Base-by-base conservation (phyloP, 2,329 filamentous ascomycete genomes). In the Penicillium sp. region DNA sequence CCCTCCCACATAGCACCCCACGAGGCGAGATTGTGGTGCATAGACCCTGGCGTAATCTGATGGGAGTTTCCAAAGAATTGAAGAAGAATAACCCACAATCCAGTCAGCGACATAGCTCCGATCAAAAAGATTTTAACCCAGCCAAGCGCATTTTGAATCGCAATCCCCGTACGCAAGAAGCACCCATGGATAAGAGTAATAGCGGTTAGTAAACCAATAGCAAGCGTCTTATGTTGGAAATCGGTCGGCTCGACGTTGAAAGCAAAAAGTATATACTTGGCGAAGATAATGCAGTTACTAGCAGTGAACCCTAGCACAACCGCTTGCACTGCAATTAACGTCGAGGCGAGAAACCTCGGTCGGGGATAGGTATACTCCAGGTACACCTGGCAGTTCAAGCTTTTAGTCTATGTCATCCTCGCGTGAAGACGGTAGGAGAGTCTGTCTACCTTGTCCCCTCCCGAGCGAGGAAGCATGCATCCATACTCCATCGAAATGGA, bases 211-310 rank as follows among this genome's bases (percentile, higher is more conserved):
- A 88, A 68, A 0, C 74, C 80, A 0, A 83, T 76, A 0, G 84
- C 84, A 7, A 89, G 72, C 0, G 72, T 62, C 61, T 87, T 87
- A 13, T 80, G 76, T 21, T 79, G 67, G 10, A 76, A 57, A 40
- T 83, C 81, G 1, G 75, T 78, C 0, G 80, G 75, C 29, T 82
- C 71, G 4, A 78, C 60, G 2, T 78, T 79, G 12, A 84, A 70
- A 0, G 84, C 84, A 58, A 86, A 87, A 0, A 87, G 71, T 0
- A 80, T 75, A 54, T 89, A 88, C 56, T 86, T 83, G 46, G 83
- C 84, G 58, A 88, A 88, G 0, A 89, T 80, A 46, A 90, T 83
- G 64, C 85, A 87, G 63, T 89, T 89, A 61, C 83, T 86, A 0
- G 85, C 84, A 0, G 86, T 88, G 50, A 89, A 88, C 0, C 85